These are phyloP conservation scores for Vaccinium myrtillus DNA, from an alignment of 148 eudicot species.

Conservation along the genomic window DNA sequence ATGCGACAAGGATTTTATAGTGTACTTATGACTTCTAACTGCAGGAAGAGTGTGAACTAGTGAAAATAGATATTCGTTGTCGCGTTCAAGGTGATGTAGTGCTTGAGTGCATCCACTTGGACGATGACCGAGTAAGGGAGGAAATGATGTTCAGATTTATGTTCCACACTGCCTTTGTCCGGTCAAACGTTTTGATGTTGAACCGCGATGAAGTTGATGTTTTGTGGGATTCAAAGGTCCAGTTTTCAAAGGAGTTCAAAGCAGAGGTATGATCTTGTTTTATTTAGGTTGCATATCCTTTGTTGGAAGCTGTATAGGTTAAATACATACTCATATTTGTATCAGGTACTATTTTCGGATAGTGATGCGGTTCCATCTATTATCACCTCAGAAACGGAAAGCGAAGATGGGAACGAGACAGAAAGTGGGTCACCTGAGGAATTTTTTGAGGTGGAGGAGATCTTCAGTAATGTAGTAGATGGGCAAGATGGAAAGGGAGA, in stretches of 20 bases:
- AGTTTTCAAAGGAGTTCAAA: constrained; percentile 62
- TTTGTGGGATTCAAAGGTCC: constrained; percentile 70
- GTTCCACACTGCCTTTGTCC: constrained; percentile 76
- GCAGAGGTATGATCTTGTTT: constrained; percentile 59
- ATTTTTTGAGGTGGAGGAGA: constrained; percentile 91
- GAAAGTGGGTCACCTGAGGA: constrained; percentile 71
- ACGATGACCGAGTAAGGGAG: constrained; percentile 51
- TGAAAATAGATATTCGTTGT: constrained; percentile 61
- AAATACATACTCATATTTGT: constrained; percentile 49
- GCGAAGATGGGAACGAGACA: constrained; percentile 59
- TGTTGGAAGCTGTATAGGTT: constrained; percentile 31
- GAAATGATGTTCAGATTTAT: constrained; percentile 78
- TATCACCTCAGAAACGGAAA: constrained; percentile 37
- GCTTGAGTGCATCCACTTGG: constrained; percentile 71
- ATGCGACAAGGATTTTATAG: neutral
- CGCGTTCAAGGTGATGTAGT: constrained; percentile 86
- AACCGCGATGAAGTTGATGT: constrained; percentile 74
- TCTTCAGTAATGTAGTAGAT: constrained; percentile 53
- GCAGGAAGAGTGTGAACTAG: constrained; percentile 71
- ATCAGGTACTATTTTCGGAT: constrained; percentile 85
- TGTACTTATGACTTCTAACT: constrained; percentile 28
- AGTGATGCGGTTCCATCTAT: constrained; percentile 57
- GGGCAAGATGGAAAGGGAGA: constrained; percentile 5
- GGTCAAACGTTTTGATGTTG: constrained; percentile 59
- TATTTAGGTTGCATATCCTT: constrained; percentile 13